A percentile compares a stretch with the other conserved stretches of the same genome.
Conservation (phyloP, 768 basidiomycete genomes). For the Porphyrellus cyaneotinctus region DNA sequence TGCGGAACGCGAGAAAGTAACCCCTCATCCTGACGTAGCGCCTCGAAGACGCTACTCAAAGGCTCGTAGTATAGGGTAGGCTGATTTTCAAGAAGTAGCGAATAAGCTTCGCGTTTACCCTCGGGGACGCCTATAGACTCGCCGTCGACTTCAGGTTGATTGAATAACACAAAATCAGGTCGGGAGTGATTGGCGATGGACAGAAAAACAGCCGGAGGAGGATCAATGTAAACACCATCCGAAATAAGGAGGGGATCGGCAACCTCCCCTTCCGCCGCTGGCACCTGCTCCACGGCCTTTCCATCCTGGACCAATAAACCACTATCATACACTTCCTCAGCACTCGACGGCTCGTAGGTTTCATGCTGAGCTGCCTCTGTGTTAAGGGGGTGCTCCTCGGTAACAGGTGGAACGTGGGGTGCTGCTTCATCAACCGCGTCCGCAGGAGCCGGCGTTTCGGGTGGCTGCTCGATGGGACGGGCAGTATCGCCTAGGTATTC, state of each 20-base stretch:
- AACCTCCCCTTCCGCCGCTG: conserved; percentile 10
- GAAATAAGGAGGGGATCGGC: conserved; percentile 55
- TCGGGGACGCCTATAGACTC: conserved; percentile 19
- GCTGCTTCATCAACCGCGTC: conserved; percentile 4
- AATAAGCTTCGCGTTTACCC: conserved; percentile 17
- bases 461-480: conserved; percentile 1
- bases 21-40: conserved; percentile 58
- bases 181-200: conserved; percentile 39
- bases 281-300: conserved; percentile 10
- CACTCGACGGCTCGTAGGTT: conserved; percentile 3
- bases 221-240: conserved; percentile 69
- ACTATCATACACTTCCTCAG: conserved; percentile 6
- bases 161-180: conserved; percentile 51
- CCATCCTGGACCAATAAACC: conserved; percentile 6
- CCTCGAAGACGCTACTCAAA: conserved; percentile 63
- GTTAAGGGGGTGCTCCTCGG: conserved; percentile 2
- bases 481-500: conserved; percentile 10
- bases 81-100: conserved; percentile 55
- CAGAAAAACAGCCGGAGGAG: conserved; percentile 66
- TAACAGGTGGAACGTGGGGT: not conserved
- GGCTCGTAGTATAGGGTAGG: conserved; percentile 80
- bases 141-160: conserved; percentile 38
- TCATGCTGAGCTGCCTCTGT: conserved; percentile 13
- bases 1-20: conserved; percentile 43
- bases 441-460: conserved; percentile 3